These are phyloP conservation scores for Cutaneotrichosporon daszewskae DNA, from an alignment of 1,284 basidiomycete species.

Conservation along the genomic window DNA sequence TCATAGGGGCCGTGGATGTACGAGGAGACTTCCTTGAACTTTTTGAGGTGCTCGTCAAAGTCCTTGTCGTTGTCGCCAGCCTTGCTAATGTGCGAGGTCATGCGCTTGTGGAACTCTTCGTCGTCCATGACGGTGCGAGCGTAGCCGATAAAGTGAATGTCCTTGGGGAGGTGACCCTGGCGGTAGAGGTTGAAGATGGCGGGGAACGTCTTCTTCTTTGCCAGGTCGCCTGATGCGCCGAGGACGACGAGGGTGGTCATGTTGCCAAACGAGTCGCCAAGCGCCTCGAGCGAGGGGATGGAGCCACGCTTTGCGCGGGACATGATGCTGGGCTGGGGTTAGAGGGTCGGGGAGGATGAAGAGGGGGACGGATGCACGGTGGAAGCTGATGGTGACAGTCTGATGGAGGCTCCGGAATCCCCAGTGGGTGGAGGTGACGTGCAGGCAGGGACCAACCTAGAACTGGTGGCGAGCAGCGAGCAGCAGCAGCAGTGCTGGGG, in stretches of 20 bases:
- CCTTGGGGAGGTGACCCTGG: constrained; percentile 71
- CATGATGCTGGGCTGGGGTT: no score
- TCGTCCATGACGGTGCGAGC: constrained; percentile 73
- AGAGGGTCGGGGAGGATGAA: no score
- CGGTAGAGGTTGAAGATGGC: constrained; percentile 84
- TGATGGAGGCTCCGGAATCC: no score
- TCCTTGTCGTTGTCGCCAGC: constrained; percentile 53
- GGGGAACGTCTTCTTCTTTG: constrained; percentile 99
- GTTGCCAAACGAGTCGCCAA: constrained; percentile 66
- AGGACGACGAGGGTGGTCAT: constrained; percentile 89
- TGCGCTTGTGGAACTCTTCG: constrained; percentile 76
- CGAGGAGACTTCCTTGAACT: constrained; percentile 71
- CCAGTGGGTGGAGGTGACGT: no score
- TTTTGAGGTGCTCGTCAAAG: constrained; percentile 57
- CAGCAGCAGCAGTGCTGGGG: no score
- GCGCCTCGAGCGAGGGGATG: constrained; percentile 78
- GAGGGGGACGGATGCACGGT: no score
- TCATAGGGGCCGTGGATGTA: constrained; percentile 88
- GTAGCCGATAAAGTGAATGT: constrained; percentile 85
- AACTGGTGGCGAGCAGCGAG: no score
- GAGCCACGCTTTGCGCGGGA: constrained; percentile 30
- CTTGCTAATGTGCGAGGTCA: constrained; percentile 76
- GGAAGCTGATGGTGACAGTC: no score
- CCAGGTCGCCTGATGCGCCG: constrained; percentile 94
- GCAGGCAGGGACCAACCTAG: no score